phyloP scores from a whole-genome alignment of 495 filamentous ascomycete genomes.

The Margaritispora aquatica region DNA sequence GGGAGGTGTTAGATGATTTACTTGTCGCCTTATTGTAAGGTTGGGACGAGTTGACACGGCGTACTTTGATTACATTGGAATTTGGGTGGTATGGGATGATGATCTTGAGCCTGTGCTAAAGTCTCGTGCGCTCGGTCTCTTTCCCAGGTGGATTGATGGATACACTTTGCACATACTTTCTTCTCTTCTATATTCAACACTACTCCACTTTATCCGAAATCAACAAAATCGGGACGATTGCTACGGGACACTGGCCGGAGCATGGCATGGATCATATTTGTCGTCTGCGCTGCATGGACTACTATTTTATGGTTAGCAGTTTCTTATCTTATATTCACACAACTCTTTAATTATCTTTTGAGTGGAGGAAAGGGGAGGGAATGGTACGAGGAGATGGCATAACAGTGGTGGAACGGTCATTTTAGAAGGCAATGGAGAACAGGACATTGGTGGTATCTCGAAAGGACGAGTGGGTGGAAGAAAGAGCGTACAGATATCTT shows the following conservation, averaged over 20 bases:
- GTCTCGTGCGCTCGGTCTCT: constrained; percentile 26
- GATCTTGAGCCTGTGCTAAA: constrained; percentile 24
- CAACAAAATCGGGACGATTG: constrained; percentile 6
- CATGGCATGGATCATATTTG: constrained; percentile 1
- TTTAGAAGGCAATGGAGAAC: not conserved
- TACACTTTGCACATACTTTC: not conserved
- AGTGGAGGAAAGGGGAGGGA: not conserved
- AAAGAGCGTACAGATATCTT: no score
- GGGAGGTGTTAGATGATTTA: constrained; percentile 10
- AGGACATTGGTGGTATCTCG: not conserved
- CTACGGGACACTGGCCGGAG: not conserved
- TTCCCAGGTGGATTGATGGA: not conserved
- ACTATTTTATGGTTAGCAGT: constrained; percentile 11
- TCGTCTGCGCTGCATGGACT: constrained; percentile 12
- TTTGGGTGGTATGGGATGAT: constrained; percentile 5
- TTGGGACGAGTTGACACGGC: constrained; percentile 13
- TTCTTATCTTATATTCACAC: constrained; percentile 20
- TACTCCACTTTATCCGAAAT: constrained; percentile 9
- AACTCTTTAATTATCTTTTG: constrained; percentile 16
- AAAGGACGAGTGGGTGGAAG: no score
- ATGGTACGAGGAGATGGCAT: no score
- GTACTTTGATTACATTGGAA: constrained; percentile 10
- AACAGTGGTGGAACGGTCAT: not conserved
- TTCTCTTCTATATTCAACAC: constrained; percentile 17
- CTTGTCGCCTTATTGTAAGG: constrained; percentile 15